Base-by-base conservation (phyloP, 495 filamentous ascomycete genomes). In the Penicillium diatomitis region DNA sequence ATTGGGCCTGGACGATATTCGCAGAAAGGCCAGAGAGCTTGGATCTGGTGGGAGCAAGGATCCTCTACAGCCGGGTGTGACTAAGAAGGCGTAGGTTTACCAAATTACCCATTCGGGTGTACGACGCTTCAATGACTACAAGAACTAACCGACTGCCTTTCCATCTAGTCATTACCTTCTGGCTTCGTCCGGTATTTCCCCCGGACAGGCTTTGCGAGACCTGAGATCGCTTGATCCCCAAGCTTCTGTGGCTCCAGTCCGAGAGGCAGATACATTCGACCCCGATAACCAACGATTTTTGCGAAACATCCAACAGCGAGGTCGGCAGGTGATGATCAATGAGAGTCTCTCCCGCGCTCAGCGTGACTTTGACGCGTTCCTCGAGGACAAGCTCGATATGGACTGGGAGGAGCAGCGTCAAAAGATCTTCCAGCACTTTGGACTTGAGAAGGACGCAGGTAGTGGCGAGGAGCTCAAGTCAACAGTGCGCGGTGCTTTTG, bases 371-470 rank as follows among this genome's bases (percentile, higher is more conserved):
- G 89, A 99, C 61, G 65, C 76, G 36, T 96, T 94, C 63, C 69
- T 99, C 39, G 92, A 96, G 61, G 90, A 95, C 54, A 91, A 92
- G 60, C 84, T 96, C 5, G 87, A 88, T 6, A 83, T 92, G 73
- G 87, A 96, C 64, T 97, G 91, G 91, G 89, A 97, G 47, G 81
- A 84, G 5, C 92, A 97, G 67, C 83, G 90, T 35, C 86, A 84
- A 61, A 82, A 82, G 46, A 95, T 97, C 45, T 96, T 96, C 62
- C 81, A 95, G 57, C 92, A 99, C 61, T 97, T 99, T 63, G 92
- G 92, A 6, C 84, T 99, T 37, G 75, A 82, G 6, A 80, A 75
- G 52, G 78, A 83, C 38, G 72, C 74, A 6, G 43, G 61, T 30
- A 54, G 67, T 44, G 60, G 62, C 46, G 72, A 73, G 33, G 66